Base-by-base conservation (phyloP, 108 stramenopile species). In the Fragilariopsis cylindrus region DNA sequence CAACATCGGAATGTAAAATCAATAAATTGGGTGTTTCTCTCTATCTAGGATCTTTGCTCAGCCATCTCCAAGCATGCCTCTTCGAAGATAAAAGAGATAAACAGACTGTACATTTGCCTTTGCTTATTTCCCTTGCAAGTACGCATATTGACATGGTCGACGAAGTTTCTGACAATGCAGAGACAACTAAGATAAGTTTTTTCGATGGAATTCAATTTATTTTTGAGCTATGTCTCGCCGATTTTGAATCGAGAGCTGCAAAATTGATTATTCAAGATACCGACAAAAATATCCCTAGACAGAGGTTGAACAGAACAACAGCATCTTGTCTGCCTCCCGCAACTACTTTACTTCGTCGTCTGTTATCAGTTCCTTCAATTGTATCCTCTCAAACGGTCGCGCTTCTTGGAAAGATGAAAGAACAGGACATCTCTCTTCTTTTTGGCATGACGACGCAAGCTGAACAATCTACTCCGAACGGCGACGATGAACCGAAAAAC, bases 61-160 rank as follows among this genome's bases (percentile, higher is more conserved):
- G 72, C 70, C 79, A 83, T 69, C 64, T 92, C 12, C 87, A 87
- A 52, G 58, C 84, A 4, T 89, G 81, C 67, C 70, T 94, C 41
- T 89, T 87, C 58, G 90, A 90, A 70, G 93, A 94, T 64, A 89
- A 87, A 62, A 68, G 91, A 50, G 89, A 89, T 9, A 81, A 88
- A 46, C 81, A 88, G 16, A 65, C 72, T 46, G 75, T 92, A 12
- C 92, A 95, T 70, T 69, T 90, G 13, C 86, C 84, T 8, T 78
- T 94, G n/a, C 76, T 94, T 3, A 52, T 85, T 21, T 48, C 66
- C 49, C 65, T 88, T 7, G 74, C 73, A 40, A 48, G 69, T 19
- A 50, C 52, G 13, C 60, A 81, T 50, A 15, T 46, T 41, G 13
- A 57, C 15, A 5, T 15, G 18, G 13, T 9, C 1, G 39, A 15